Percentiles rank a stretch among this genome's conserved stretches.
phyloP scores from a whole-genome alignment of 768 basidiomycete genomes.

The Mrakia blollopis region DNA sequence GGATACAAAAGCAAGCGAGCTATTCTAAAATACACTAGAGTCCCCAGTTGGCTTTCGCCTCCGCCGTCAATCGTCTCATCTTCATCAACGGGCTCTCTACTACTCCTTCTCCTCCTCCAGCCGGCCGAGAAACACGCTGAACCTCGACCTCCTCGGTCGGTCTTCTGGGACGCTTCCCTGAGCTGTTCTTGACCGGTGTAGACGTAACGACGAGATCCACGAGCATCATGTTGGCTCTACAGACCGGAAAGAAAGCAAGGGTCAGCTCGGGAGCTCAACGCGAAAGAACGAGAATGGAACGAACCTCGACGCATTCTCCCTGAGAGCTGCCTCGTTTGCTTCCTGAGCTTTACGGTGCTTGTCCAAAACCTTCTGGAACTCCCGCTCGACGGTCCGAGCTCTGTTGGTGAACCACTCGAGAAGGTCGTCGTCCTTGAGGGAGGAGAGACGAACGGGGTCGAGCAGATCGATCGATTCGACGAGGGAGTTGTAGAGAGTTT shows the following conservation, averaged over 20 bases:
- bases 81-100: neutral
- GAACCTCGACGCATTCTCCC: slow-evolving; percentile 6
- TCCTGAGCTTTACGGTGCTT: neutral
- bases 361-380: neutral
- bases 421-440: neutral
- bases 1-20: neutral
- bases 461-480: neutral
- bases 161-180: neutral
- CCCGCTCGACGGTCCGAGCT: neutral
- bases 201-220: neutral
- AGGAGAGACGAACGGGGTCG: neutral
- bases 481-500: slow-evolving; percentile 2
- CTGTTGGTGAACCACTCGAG: neutral
- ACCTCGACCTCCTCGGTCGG: neutral
- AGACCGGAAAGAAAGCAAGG: neutral
- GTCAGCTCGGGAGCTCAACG: neutral
- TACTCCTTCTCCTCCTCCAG: neutral
- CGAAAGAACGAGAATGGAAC: neutral
- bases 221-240: neutral
- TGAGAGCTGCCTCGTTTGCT: neutral
- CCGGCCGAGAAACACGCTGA: neutral
- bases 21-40: neutral
- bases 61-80: neutral
- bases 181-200: neutral
- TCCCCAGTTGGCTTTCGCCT: neutral